These are phyloP conservation scores for Candida ipomoeae DNA, from an alignment of 805 yeast species.

Conservation along the genomic window DNA sequence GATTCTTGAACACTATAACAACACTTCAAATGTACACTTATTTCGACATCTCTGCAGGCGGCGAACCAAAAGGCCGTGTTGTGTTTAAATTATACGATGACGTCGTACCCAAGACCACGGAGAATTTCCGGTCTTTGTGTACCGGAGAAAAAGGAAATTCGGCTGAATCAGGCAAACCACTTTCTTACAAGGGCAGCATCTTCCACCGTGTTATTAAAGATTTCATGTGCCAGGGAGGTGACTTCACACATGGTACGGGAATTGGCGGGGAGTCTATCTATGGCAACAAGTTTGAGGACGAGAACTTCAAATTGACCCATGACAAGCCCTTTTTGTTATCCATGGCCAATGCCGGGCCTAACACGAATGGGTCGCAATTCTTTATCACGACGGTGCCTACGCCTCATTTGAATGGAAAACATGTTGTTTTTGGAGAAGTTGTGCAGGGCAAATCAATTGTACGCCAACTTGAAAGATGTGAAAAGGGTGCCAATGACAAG, in stretches of 20 bases:
- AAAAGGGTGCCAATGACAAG: slow-evolving; percentile 62
- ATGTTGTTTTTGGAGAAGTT: slow-evolving; percentile 93
- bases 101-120: slow-evolving; percentile 83
- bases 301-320: slow-evolving; percentile 74
- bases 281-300: slow-evolving; percentile 85
- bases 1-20: background rate
- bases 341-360: slow-evolving; percentile 98
- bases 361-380: slow-evolving; percentile 97
- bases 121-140: slow-evolving; percentile 82
- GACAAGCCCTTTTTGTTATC: slow-evolving; percentile 82
- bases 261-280: slow-evolving; percentile 90
- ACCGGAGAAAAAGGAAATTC: slow-evolving; percentile 76
- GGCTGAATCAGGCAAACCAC: slow-evolving; percentile 57
- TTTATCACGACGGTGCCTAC: slow-evolving; percentile 87
- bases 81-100: slow-evolving; percentile 70
- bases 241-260: slow-evolving; percentile 70
- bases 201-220: slow-evolving; percentile 89
- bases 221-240: slow-evolving; percentile 96
- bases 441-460: slow-evolving; percentile 75
- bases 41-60: slow-evolving; percentile 77
- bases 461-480: slow-evolving; percentile 68
- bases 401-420: slow-evolving; percentile 91
- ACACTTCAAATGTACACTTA: slow-evolving; percentile 41
- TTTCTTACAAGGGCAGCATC: slow-evolving; percentile 75
- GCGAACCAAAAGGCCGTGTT: slow-evolving; percentile 65